Base-by-base conservation (phyloP, 2,329 filamentous ascomycete genomes). In the Mariannaea sp. region DNA sequence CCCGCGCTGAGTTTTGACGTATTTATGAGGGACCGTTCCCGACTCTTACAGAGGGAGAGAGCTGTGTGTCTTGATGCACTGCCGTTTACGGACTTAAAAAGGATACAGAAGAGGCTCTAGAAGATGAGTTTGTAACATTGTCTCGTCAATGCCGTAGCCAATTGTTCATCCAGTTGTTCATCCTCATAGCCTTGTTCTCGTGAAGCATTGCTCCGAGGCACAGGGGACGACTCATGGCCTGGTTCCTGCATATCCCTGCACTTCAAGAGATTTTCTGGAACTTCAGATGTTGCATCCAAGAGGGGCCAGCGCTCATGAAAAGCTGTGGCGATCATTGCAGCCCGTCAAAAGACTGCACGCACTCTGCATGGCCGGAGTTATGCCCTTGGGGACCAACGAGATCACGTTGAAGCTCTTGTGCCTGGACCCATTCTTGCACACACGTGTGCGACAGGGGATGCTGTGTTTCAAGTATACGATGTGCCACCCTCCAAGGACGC, bases 401-500 rank as follows among this genome's bases (percentile, higher is more conserved):
- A 39, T 10, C 12, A 10, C 36, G 20, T 19, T 22, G 36, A n/a
- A 39, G 19, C 35, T 22, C 36, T 19, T 39, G 9, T 19, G 35
- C 49, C 48, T 49, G 17, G 56, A 47, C 50, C 41, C 56, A 52
- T 54, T 49, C 48, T 40, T 56, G 56, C 53, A 14, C 36, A 65
- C 60, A 65, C 59, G 62, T 63, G 60, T 65, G 55, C 47, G 44
- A 49, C 60, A 57, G 57, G 53, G 62, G 53, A 53, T 41, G 26
- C 33, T 22, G 53, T 39, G 61, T 64, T 62, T 65, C 62, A 58
- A 49, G 58, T 56, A 55, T 57, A n/a, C n/a, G n/a, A n/a, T n/a
- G n/a, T n/a, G n/a, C n/a, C n/a, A n/a, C n/a, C n/a, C n/a, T n/a
- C n/a, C n/a, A n/a, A n/a, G n/a, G n/a, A n/a, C n/a, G n/a, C n/a